Evolutionary conservation across 2,329 filamentous ascomycete species (phyloP).

Genomic region (Emergomyces orientalis): DNA sequence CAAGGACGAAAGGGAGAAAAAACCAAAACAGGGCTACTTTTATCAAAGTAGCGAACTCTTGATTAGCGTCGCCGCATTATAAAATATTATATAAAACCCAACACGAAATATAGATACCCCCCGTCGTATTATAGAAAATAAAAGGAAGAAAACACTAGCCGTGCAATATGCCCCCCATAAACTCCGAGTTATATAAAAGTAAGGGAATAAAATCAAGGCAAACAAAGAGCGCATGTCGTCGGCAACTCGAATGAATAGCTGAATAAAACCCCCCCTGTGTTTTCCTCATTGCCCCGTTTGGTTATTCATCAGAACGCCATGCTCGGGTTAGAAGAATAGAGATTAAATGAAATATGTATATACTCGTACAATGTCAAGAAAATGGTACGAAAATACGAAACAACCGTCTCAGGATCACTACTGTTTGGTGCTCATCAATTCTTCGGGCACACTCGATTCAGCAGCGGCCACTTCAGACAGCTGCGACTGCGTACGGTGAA

Average conservation of each 20-base stretch:
- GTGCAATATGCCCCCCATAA: neutral
- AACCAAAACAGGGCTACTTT: neutral
- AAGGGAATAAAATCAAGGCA: neutral
- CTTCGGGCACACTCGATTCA: neutral
- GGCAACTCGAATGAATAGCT: neutral
- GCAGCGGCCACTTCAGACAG: constrained; percentile 4
- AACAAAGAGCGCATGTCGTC: neutral
- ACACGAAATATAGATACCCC: neutral
- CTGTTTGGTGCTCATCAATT: neutral
- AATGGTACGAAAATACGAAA: neutral
- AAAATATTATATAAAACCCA: neutral
- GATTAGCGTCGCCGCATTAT: neutral
- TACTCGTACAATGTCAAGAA: neutral
- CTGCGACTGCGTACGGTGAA: constrained; percentile 25
- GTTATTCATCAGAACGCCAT: neutral
- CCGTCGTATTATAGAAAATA: neutral
- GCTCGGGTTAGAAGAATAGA: neutral
- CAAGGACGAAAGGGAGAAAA: neutral
- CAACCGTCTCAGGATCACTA: neutral
- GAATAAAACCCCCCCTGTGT: neutral
- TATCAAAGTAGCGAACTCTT: neutral
- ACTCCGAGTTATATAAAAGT: neutral
- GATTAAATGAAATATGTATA: neutral
- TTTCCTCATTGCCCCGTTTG: neutral
- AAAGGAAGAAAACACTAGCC: neutral